A percentile compares a stretch with the other conserved stretches of the same genome.
phyloP scores from a whole-genome alignment of 768 basidiomycete genomes.

The Amanita molliuscula region DNA sequence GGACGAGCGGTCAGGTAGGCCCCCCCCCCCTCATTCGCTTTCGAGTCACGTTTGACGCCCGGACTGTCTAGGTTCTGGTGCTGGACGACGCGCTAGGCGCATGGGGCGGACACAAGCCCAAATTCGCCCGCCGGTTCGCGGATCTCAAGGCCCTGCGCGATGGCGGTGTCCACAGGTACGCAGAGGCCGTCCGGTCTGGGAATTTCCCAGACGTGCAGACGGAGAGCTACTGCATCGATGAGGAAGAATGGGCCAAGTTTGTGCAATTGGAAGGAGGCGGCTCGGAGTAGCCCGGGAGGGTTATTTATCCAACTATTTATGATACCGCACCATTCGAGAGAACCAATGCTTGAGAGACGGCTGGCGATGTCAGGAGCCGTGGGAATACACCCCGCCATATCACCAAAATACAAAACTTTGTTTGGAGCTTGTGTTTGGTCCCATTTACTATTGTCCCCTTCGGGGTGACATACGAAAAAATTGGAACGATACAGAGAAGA shows the following conservation, averaged over 20 bases:
- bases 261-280: conserved; percentile 16
- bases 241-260: conserved; percentile 64
- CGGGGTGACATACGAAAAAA: conserved; percentile 95
- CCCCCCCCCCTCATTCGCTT: conserved; percentile 5
- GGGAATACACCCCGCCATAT: conserved; percentile 12
- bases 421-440: not conserved
- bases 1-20: conserved; percentile 69
- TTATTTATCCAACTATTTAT: too few species aligned
- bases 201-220: conserved; percentile 59
- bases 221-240: conserved; percentile 83
- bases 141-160: conserved; percentile 56
- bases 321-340: too few species aligned
- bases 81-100: conserved; percentile 87
- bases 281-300: too few species aligned
- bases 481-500: conserved; percentile 99
- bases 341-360: too few species aligned
- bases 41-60: not conserved
- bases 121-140: conserved; percentile 87
- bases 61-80: conserved; percentile 59
- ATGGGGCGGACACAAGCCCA: conserved; percentile 77
- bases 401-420: conserved; percentile 17
- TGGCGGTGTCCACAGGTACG: conserved; percentile 59
- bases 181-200: conserved; percentile 63
- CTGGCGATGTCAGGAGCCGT: too few species aligned
- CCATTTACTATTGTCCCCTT: conserved; percentile 47